These are phyloP conservation scores for Neospora caninum DNA, from an alignment of 169 alveolate genomes.

Conservation along the genomic window DNA sequence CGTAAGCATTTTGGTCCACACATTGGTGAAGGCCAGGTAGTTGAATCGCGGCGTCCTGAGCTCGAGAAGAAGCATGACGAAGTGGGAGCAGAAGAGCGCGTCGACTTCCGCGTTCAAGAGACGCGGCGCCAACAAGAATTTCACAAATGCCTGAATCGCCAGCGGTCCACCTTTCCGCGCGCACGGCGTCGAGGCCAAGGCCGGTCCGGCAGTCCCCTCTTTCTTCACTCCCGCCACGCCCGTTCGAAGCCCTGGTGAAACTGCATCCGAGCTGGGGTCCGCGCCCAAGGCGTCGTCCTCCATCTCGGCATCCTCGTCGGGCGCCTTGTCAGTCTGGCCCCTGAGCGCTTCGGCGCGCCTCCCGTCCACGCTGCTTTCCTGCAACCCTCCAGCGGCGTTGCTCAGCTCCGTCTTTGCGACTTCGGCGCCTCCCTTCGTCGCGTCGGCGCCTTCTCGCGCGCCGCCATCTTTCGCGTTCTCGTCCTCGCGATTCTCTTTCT, in stretches of 20 bases:
- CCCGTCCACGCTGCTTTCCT: background rate
- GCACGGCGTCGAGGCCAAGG: conserved; percentile 25
- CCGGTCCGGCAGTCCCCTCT: background rate
- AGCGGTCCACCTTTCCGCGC: conserved; percentile 48
- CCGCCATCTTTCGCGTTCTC: too few relatives aligned
- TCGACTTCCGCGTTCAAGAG: conserved; percentile 55
- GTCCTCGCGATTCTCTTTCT: too few relatives aligned
- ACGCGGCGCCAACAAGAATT: conserved; percentile 60
- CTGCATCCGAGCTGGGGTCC: background rate
- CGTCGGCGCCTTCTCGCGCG: too few relatives aligned
- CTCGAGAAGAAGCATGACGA: conserved; percentile 46
- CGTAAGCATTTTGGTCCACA: conserved; percentile 59
- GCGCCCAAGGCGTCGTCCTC: too few relatives aligned
- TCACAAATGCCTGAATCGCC: conserved; percentile 43
- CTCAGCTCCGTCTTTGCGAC: background rate
- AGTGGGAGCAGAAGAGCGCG: conserved; percentile 65
- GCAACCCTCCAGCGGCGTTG: too few relatives aligned
- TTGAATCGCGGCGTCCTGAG: conserved; percentile 50
- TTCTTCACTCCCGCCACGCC: background rate
- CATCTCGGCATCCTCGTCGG: too few relatives aligned
- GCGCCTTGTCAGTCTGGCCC: background rate
- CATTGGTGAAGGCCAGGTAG: conserved; percentile 59
- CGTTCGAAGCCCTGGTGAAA: background rate
- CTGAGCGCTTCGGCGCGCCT: background rate
- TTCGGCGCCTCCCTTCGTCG: background rate